phyloP scores from a whole-genome alignment of 306 rosid genomes.

The Canavalia ensiformis region DNA sequence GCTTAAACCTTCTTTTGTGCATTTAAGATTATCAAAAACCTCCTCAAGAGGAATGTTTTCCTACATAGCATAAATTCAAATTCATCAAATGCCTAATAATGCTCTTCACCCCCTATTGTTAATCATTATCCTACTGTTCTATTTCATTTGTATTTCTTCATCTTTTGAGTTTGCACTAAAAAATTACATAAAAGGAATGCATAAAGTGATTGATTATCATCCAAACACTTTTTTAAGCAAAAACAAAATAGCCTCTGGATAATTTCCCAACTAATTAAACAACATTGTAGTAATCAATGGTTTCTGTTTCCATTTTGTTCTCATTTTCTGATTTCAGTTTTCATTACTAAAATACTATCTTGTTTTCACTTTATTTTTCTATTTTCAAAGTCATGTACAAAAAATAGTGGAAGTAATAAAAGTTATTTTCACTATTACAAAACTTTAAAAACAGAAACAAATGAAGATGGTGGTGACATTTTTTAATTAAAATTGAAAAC shows the following conservation, averaged over 20 bases:
- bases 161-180: neutral
- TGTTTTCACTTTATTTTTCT: too few relatives aligned
- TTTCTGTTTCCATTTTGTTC: too few relatives aligned
- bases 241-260: slow-evolving; percentile 6
- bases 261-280: slow-evolving; percentile 6
- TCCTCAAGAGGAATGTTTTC: slow-evolving; percentile 73
- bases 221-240: neutral
- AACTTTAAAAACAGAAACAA: too few relatives aligned
- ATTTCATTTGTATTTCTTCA: slow-evolving; percentile 19
- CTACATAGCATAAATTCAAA: slow-evolving; percentile 57
- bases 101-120: neutral
- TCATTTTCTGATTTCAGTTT: too few relatives aligned
- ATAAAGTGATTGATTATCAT: neutral
- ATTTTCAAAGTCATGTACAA: too few relatives aligned
- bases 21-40: slow-evolving; percentile 72
- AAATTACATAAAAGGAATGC: neutral
- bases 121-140: slow-evolving; percentile 10
- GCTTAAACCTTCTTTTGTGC: slow-evolving; percentile 68
- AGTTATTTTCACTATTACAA: too few relatives aligned
- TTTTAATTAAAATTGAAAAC: too few relatives aligned
- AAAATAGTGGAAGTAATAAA: too few relatives aligned
- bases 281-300: neutral
- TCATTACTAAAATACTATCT: too few relatives aligned
- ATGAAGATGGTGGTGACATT: too few relatives aligned
- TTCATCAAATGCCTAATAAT: slow-evolving; percentile 14